Conservation (phyloP, 225 moss, liverwort and hornwort species). For the Physcomitrellopsis africana region DNA sequence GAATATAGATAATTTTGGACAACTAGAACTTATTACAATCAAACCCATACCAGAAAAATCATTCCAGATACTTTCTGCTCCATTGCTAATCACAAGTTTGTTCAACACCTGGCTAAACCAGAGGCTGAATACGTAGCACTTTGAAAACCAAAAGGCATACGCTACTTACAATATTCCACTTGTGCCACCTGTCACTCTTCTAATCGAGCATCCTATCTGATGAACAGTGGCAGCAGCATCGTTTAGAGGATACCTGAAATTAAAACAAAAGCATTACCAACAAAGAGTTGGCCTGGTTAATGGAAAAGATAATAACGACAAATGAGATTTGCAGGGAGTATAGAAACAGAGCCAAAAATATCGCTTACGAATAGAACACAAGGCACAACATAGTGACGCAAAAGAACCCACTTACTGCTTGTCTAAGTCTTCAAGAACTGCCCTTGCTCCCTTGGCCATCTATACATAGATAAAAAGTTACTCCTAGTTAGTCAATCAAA, state of each 20-base stretch:
- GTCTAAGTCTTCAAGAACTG: constrained; percentile 73
- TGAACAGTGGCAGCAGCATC: constrained; percentile 87
- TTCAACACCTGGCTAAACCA: constrained; percentile 8
- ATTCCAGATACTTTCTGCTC: neutral
- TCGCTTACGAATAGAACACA: no score
- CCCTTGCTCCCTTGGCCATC: constrained; percentile 88
- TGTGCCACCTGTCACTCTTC: constrained; percentile 88
- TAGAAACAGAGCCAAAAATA: neutral
- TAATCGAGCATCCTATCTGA: constrained; percentile 81
- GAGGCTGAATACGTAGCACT: neutral
- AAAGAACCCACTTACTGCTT: constrained; percentile 61
- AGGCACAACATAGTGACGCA: constrained; percentile 11
- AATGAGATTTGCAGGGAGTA: neutral
- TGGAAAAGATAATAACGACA: neutral
- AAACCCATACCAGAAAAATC: constrained; percentile 2
- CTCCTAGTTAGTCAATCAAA: constrained; percentile 24
- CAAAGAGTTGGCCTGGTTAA: constrained; percentile 11
- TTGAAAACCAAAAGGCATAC: neutral
- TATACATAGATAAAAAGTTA: constrained; percentile 35
- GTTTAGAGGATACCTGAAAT: constrained; percentile 91
- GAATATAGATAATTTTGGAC: constrained; percentile 11
- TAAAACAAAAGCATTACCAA: constrained; percentile 19
- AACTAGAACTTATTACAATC: constrained; percentile 2
- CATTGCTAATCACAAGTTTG: constrained; percentile 11
- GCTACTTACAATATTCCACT: constrained; percentile 87